Evolutionary conservation across 176 grass and related monocot genomes (phyloP).

Genomic region (Musa itinerans): DNA sequence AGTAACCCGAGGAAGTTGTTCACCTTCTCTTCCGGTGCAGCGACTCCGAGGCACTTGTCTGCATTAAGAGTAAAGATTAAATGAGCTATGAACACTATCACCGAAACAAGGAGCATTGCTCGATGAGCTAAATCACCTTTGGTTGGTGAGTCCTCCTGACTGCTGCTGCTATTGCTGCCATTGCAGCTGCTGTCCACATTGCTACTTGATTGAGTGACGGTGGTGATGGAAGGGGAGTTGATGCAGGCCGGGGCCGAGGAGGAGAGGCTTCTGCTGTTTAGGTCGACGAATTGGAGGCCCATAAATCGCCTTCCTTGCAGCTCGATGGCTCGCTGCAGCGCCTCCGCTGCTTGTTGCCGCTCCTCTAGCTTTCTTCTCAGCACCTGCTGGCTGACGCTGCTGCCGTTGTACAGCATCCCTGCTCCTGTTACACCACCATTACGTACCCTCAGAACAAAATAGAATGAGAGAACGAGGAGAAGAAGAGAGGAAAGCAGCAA

Average conservation of each 20-base stretch:
- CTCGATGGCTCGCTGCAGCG: slow-evolving; percentile 33
- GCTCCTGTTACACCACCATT: slow-evolving; percentile 27
- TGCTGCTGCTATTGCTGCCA: no score
- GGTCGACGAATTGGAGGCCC: slow-evolving; percentile 25
- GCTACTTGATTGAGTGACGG: no score
- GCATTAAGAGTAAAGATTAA: neutral
- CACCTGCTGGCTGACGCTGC: slow-evolving; percentile 37
- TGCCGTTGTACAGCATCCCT: slow-evolving; percentile 56
- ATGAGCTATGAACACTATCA: no score
- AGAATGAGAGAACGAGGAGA: neutral
- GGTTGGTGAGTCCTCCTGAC: no score
- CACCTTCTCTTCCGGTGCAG: neutral
- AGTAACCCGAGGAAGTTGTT: neutral
- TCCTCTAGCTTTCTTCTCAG: slow-evolving; percentile 71
- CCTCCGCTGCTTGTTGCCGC: slow-evolving; percentile 56
- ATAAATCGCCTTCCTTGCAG: slow-evolving; percentile 24
- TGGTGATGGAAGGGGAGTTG: no score
- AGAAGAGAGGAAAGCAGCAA: neutral
- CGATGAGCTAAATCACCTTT: no score
- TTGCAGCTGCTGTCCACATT: no score
- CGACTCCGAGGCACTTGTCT: neutral
- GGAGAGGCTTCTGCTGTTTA: slow-evolving; percentile 16
- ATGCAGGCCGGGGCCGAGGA: neutral
- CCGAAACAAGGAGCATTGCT: no score
- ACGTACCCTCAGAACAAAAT: neutral